Evolutionary conservation across 192 early-diverging fungal genomes (phyloP), one percentile per base, ranked within the genome.

Genomic region (Coemansia sp.): DNA sequence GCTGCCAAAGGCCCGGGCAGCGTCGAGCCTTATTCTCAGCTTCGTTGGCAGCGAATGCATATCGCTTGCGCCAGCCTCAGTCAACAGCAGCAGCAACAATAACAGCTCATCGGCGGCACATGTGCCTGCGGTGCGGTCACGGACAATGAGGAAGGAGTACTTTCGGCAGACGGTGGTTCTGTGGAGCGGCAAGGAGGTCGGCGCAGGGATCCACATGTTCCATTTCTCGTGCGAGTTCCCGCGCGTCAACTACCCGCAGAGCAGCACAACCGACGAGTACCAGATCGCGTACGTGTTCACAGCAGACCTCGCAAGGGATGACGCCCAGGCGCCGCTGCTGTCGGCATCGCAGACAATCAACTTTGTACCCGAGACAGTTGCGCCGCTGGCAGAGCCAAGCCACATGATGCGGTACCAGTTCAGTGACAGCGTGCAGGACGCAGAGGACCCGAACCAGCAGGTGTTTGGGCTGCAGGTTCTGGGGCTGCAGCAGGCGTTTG

Each of bases 211-310:
- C 22, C 70, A 79, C 63, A 72, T 72, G 77, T 80, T 80, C 23
- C 77, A 80, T 15, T 80, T 80, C 41, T 74, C 77, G 22, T 74
- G 67, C 72, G 72, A 74, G 52, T 74, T 80, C 37, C 72, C 72
- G 17, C 72, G 71, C 53, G 68, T 71, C 19, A 80, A 80, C 59
- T 80, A 74, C 30, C 77, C 77, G 27, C 64, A 71, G 34, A 80
- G 64, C 67, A 36, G 53, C 27, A 19, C 57, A 0, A 70, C 77
- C 1, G 7, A 50, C 10, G 77, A 80, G 25, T 74, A 74, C 42
- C 62, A 65, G 10, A 80, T 80, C 20, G 59, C 63, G 40, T 80
- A 80, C 50, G 55, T 55, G 48, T 57, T 80, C 6, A 61, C 62
- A 40, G 77, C 77, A 14, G 62, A 64, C 25, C 53, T 80, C 13